phyloP scores from a whole-genome alignment of 306 rosid genomes.

The Vigna unguiculata region DNA sequence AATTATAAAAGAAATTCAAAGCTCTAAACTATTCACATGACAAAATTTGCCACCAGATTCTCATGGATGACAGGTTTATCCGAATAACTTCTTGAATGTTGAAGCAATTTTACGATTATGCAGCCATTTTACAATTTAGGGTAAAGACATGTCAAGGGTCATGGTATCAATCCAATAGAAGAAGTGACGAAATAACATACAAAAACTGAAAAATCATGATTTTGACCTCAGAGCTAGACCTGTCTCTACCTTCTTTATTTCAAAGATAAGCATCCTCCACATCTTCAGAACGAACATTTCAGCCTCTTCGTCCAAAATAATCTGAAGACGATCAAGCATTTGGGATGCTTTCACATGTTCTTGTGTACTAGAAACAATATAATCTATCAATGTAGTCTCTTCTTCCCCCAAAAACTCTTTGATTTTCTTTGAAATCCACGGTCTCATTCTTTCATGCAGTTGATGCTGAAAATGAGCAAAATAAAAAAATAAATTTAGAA shows the following conservation, averaged over 20 bases:
- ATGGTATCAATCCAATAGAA: conserved; percentile 38
- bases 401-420: conserved; percentile 95
- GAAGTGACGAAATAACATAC: conserved; percentile 24
- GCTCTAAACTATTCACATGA: conserved; percentile 41
- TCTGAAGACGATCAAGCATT: conserved; percentile 93
- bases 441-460: conserved; percentile 94
- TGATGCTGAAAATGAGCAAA: conserved; percentile 65
- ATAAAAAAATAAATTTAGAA: conserved; percentile 24
- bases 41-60: conserved; percentile 49
- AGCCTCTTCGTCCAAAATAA: conserved; percentile 96
- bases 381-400: conserved; percentile 88
- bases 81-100: conserved; percentile 33
- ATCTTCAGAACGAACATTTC: conserved; percentile 99
- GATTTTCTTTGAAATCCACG: conserved; percentile 97
- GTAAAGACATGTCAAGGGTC: conserved; percentile 15
- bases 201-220: conserved; percentile 42
- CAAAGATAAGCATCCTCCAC: conserved; percentile 99
- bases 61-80: conserved; percentile 34
- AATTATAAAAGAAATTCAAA: background rate
- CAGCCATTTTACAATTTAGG: conserved; percentile 42
- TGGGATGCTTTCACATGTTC: conserved; percentile 94
- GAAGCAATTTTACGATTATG: conserved; percentile 45
- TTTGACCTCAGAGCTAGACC: conserved; percentile 77
- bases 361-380: conserved; percentile 92
- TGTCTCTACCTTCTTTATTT: conserved; percentile 96